These are phyloP conservation scores for Fulvia fulva DNA, from an alignment of 2,329 filamentous ascomycete genomes.

Conservation along the genomic window DNA sequence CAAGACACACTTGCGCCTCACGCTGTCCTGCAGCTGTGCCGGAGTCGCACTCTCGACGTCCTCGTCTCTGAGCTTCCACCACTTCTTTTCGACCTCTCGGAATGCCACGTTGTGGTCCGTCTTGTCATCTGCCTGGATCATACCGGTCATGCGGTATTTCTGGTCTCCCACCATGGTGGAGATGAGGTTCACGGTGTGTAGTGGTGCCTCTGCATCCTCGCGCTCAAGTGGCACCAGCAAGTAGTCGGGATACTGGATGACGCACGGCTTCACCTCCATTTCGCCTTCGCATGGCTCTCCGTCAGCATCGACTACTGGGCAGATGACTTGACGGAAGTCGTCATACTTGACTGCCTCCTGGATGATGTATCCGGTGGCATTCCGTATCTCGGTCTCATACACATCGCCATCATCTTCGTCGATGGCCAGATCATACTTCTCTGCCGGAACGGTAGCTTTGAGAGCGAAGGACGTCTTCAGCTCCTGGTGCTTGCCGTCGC, in stretches of 20 bases:
- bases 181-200: neutral
- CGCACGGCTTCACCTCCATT: neutral
- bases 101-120: neutral
- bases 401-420: neutral
- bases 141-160: neutral
- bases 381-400: neutral
- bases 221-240: neutral
- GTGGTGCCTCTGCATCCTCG: neutral
- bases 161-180: neutral
- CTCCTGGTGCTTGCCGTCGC: neutral
- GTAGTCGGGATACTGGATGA: neutral
- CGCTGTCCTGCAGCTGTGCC: neutral
- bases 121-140: neutral
- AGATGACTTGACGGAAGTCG: neutral
- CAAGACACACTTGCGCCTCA: neutral
- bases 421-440: neutral
- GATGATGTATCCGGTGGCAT: neutral
- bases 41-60: neutral
- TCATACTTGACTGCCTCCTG: neutral
- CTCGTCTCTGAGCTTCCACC: slow-evolving; percentile 2
- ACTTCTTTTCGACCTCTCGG: neutral
- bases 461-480: neutral
- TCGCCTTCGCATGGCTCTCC: neutral
- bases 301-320: neutral
- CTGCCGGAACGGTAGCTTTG: neutral